These are phyloP conservation scores for Elsinoe arachidis DNA, from an alignment of 2,329 filamentous ascomycete species.

Conservation along the genomic window DNA sequence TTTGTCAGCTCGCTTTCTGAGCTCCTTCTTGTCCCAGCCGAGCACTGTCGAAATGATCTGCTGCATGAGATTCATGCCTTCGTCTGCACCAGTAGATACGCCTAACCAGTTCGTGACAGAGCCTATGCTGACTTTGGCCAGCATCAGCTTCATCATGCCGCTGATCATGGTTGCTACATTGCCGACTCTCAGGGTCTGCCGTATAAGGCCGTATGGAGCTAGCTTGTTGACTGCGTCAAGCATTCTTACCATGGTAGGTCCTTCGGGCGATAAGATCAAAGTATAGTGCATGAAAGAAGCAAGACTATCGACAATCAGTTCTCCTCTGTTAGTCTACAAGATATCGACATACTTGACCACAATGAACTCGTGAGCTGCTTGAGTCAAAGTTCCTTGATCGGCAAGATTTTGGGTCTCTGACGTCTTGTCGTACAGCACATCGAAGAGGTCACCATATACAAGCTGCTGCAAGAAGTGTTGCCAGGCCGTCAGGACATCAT, in stretches of 20 bases:
- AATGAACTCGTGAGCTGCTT: slow-evolving; percentile 58
- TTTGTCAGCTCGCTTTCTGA: slow-evolving; percentile 55
- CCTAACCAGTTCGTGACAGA: slow-evolving; percentile 74
- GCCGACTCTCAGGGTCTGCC: slow-evolving; percentile 64
- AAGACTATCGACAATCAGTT: slow-evolving; percentile 41
- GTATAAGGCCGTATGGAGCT: slow-evolving; percentile 59
- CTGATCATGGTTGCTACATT: slow-evolving; percentile 78
- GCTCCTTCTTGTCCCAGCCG: slow-evolving; percentile 63
- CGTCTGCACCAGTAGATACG: slow-evolving; percentile 59
- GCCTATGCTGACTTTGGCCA: slow-evolving; percentile 69
- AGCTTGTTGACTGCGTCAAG: slow-evolving; percentile 62
- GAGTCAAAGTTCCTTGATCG: slow-evolving; percentile 52
- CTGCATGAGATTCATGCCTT: slow-evolving; percentile 75
- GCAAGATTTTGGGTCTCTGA: slow-evolving; percentile 55
- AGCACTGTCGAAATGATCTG: slow-evolving; percentile 65
- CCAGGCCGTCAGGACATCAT: slow-evolving; percentile 57
- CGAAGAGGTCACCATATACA: slow-evolving; percentile 59
- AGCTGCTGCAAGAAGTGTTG: slow-evolving; percentile 56
- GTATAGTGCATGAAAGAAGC: slow-evolving; percentile 67
- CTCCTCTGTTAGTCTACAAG: not conserved
- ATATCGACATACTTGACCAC: slow-evolving; percentile 52
- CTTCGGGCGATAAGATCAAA: slow-evolving; percentile 64
- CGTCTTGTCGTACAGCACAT: slow-evolving; percentile 55
- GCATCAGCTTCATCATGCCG: slow-evolving; percentile 60
- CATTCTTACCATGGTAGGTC: slow-evolving; percentile 63